These are phyloP conservation scores for Taiozyma sp. DNA, from an alignment of 1,139 yeast genomes.

Conservation along the genomic window DNA sequence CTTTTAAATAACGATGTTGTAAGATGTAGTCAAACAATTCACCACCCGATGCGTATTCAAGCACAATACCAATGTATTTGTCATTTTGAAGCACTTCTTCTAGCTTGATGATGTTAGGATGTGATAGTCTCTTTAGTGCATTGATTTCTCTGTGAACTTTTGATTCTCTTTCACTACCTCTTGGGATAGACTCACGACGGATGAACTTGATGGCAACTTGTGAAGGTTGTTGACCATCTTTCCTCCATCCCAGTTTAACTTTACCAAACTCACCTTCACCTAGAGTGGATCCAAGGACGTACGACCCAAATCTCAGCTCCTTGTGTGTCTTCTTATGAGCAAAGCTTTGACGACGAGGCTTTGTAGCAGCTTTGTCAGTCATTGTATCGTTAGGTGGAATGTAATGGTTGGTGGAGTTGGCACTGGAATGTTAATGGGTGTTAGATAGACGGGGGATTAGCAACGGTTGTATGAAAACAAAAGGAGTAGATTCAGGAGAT, in stretches of 20 bases:
- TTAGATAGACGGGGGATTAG: not conserved
- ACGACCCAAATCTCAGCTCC: slow-evolving; percentile 74
- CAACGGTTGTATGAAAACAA: not conserved
- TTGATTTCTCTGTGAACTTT: slow-evolving; percentile 93
- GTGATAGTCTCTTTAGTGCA: slow-evolving; percentile 79
- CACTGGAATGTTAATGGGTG: not conserved
- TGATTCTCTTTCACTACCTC: slow-evolving; percentile 79
- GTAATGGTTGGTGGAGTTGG: not conserved
- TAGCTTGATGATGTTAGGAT: slow-evolving; percentile 87
- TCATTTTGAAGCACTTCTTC: slow-evolving; percentile 95
- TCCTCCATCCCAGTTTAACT: slow-evolving; percentile 95
- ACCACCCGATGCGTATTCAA: slow-evolving; percentile 97
- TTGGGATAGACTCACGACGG: slow-evolving; percentile 78
- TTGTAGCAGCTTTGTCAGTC: slow-evolving; percentile 10
- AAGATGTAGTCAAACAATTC: slow-evolving; percentile 92
- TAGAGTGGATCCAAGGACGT: slow-evolving; percentile 85
- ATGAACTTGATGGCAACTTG: slow-evolving; percentile 94
- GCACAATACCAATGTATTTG: slow-evolving; percentile 90
- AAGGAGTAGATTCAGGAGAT: not conserved
- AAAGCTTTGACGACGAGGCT: slow-evolving; percentile 23
- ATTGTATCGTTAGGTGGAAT: slow-evolving; percentile 1
- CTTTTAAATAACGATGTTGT: slow-evolving; percentile 82
- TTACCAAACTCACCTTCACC: slow-evolving; percentile 99
- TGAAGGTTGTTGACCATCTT: slow-evolving; percentile 69
- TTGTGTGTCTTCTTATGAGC: slow-evolving; percentile 17